These are phyloP conservation scores for Phalaenopsis aphrodite DNA, from an alignment of 106 monocot genomes.

Conservation along the genomic window DNA sequence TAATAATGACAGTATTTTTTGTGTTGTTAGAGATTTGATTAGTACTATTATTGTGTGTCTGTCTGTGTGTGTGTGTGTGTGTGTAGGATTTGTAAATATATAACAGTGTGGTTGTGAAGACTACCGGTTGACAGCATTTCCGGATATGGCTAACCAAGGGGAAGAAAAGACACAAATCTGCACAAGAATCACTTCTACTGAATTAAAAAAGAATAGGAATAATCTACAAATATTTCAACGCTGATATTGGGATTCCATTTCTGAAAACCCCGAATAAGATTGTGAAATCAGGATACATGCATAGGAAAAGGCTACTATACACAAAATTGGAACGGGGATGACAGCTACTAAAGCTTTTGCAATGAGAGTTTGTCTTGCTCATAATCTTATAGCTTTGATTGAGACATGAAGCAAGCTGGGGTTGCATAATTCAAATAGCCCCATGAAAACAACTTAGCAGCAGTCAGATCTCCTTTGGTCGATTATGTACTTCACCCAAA, in stretches of 20 bases:
- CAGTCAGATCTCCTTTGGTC: conserved; percentile 19
- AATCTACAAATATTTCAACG: conserved; percentile 3
- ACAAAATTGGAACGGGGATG: neutral
- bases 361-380: neutral
- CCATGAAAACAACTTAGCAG: conserved; percentile 3
- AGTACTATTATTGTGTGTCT: no score
- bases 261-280: neutral
- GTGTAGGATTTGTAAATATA: no score
- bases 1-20: no score
- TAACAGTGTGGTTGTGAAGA: no score
- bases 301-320: neutral
- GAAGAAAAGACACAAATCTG: neutral
- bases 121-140: neutral
- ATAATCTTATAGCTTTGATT: neutral
- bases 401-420: neutral
- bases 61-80: no score
- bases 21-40: no score
- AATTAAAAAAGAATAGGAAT: neutral
- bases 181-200: neutral
- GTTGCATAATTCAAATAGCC: neutral
- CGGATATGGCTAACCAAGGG: neutral
- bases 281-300: neutral
- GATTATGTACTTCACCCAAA: conserved; percentile 18
- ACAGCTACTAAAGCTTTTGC: neutral
- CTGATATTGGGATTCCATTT: neutral